Percentiles rank a stretch among this genome's conserved stretches.
Conservation (phyloP, 768 basidiomycete genomes). For the Dioszegia hungarica region DNA sequence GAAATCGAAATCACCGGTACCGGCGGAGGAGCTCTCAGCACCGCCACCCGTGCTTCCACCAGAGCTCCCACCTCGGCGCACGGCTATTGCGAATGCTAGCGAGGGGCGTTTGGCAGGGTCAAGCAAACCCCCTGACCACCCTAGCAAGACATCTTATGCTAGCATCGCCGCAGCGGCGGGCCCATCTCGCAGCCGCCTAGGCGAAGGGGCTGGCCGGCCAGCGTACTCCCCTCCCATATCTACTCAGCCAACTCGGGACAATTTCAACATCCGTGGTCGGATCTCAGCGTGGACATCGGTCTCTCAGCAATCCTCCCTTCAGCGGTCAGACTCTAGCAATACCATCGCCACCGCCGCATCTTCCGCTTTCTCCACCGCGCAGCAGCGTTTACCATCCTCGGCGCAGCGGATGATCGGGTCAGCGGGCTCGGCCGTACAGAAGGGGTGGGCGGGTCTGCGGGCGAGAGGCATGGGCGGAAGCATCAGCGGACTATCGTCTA, state of each 20-base stretch:
- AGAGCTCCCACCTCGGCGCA: constrained; percentile 27
- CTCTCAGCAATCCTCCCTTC: constrained; percentile 11
- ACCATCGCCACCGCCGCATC: constrained; percentile 13
- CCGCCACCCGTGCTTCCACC: constrained; percentile 28
- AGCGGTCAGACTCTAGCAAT: constrained; percentile 27
- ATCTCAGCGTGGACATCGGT: constrained; percentile 38
- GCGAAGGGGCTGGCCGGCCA: constrained; percentile 31
- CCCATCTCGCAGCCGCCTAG: constrained; percentile 12
- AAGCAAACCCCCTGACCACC: constrained; percentile 18
- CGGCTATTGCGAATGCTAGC: neutral
- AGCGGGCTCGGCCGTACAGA: constrained; percentile 40
- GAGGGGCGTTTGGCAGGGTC: too few relatives aligned
- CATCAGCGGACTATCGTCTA: constrained; percentile 16
- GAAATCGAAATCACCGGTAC: constrained; percentile 27
- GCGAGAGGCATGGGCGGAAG: constrained; percentile 34
- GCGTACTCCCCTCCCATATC: constrained; percentile 31
- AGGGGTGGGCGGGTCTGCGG: constrained; percentile 40
- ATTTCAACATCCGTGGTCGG: constrained; percentile 28
- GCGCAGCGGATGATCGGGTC: constrained; percentile 33
- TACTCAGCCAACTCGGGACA: constrained; percentile 27
- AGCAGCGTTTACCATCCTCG: constrained; percentile 25
- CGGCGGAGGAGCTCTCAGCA: constrained; percentile 18
- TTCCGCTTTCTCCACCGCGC: neutral
- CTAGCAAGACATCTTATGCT: constrained; percentile 24
- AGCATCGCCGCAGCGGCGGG: constrained; percentile 18